Evolutionary conservation across 345 rosid genomes (phyloP).

Genomic region (Ailanthus altissimus): DNA sequence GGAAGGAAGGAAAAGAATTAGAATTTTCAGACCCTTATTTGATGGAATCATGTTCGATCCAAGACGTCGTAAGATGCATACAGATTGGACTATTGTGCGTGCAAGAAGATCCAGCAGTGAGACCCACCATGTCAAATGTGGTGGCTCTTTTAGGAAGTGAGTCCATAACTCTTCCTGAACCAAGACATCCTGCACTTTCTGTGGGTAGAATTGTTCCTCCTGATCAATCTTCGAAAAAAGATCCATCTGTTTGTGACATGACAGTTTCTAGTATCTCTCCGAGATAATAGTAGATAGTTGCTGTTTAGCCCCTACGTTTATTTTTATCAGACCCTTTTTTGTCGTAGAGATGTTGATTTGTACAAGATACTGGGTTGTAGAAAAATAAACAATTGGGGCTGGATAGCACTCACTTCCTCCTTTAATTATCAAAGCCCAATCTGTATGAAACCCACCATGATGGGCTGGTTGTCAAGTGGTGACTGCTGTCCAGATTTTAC

Average conservation of each 20-base stretch:
- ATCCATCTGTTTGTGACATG: slow-evolving; percentile 15
- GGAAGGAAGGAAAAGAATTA: slow-evolving; percentile 42
- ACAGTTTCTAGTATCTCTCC: slow-evolving; percentile 19
- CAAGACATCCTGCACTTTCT: slow-evolving; percentile 31
- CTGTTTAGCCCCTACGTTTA: not conserved
- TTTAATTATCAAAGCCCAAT: not conserved
- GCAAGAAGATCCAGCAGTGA: slow-evolving; percentile 44
- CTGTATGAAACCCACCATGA: not conserved
- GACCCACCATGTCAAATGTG: slow-evolving; percentile 52
- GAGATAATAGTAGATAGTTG: not conserved
- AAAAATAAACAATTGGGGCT: too few relatives aligned
- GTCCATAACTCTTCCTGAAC: slow-evolving; percentile 15
- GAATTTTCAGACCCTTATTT: slow-evolving; percentile 41
- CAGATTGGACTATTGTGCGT: slow-evolving; percentile 52
- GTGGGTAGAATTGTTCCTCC: slow-evolving; percentile 7
- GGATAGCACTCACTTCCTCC: too few relatives aligned
- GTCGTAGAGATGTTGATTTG: too few relatives aligned
- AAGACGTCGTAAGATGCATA: slow-evolving; percentile 42
- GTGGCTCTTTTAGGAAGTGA: slow-evolving; percentile 41
- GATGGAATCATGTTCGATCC: slow-evolving; percentile 26
- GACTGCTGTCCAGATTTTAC: too few relatives aligned
- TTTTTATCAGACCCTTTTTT: too few relatives aligned
- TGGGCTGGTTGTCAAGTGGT: too few relatives aligned
- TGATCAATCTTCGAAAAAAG: not conserved
- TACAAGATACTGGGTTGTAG: too few relatives aligned